Base-by-base conservation (phyloP, 75 land plant species). In the Cryptomeria japonica region DNA sequence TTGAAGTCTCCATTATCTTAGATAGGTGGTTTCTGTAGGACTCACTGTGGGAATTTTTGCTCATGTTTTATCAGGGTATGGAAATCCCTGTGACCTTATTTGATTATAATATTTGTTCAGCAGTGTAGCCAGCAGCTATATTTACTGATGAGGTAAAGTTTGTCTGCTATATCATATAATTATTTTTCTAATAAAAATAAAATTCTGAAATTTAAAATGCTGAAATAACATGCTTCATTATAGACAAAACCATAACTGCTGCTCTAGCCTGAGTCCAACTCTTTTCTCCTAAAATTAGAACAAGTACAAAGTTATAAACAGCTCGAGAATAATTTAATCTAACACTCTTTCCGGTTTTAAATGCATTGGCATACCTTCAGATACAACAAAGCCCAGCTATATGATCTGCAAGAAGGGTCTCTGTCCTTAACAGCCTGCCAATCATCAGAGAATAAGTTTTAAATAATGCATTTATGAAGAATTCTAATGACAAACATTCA, bases 391-490 rank as follows among this genome's bases (percentile, higher is more conserved):
- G 94, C 96, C 85, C 95, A 94, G 89, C 94, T 92, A 87, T 96
- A 96, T 80, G 93, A 93, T 41, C 95, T 91, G 88, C 99, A 97
- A 70, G 99, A 92, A 87, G 99, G 99, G 91, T 97, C 99, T 49
- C 99, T 90, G 73, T 95, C 95, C 88, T 95, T 95, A 73, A 96
- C 96, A 80, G 99, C 99, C 99, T 97, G 94, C 22, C 31, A 46
- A 80, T 46, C 68, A 36, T 46, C 75, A 31, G 25, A 88, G 18
- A 28, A 87, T 32, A 75, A 84, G 70, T 25, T 47, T 58, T 36
- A 87, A 87, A 19, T n/a, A 84, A 84, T 10, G 32, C 25, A 84
- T 55, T 58, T 83, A 44, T 53, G 10, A 36, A 85, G 39, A 51
- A 88, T 25, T 9, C 2, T 36, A 44, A 84, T 80, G 46, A 80